These are phyloP conservation scores for Eucalyptus cloeziana DNA, from an alignment of 345 rosid species.

Conservation along the genomic window DNA sequence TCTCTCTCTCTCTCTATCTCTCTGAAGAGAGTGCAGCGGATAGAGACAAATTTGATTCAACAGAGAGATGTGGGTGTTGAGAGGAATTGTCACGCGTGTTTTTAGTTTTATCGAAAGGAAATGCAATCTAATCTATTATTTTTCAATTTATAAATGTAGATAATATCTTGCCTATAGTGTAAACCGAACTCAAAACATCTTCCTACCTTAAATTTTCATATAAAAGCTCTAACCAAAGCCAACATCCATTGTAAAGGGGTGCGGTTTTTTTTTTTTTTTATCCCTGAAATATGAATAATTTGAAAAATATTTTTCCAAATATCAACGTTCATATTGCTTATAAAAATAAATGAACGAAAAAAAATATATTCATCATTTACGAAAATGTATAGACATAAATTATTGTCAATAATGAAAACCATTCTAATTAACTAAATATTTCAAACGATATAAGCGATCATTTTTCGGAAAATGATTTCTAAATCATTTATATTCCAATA, in stretches of 20 bases:
- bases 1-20: not conserved
- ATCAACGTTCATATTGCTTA: too few relatives aligned
- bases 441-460: accelerated
- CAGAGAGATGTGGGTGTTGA: not conserved
- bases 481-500: too few relatives aligned
- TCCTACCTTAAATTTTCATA: not conserved
- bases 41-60: not conserved
- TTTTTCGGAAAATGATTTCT: too few relatives aligned
- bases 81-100: not conserved
- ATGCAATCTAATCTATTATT: not conserved
- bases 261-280: too few relatives aligned
- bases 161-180: not conserved
- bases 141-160: not conserved
- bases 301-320: too few relatives aligned
- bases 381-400: too few relatives aligned
- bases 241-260: not conserved
- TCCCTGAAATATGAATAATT: too few relatives aligned
- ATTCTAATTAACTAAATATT: too few relatives aligned
- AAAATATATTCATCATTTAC: too few relatives aligned
- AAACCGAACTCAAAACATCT: not conserved
- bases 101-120: not conserved
- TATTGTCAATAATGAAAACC: too few relatives aligned
- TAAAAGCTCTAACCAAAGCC: not conserved
- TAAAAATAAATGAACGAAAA: too few relatives aligned
- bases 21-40: not conserved